Conservation (phyloP, 1,139 yeast species). For the Pichia sp. region DNA sequence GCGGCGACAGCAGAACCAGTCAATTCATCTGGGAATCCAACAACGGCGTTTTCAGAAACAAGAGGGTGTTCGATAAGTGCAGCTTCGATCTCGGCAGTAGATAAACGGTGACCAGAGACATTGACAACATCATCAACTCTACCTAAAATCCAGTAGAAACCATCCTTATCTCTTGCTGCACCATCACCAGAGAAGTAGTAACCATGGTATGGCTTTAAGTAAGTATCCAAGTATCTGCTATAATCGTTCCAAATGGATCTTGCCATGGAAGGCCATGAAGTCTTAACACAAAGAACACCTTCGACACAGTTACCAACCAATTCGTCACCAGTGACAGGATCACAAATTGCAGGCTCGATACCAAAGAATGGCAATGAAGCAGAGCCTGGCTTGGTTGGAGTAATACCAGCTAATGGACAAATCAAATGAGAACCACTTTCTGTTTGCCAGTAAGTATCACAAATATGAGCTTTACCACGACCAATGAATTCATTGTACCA, state of each 20-base stretch:
- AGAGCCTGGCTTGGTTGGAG: conserved; percentile 78
- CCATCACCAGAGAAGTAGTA: conserved; percentile 81
- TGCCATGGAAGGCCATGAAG: conserved; percentile 79
- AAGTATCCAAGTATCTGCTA: conserved; percentile 66
- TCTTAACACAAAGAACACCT: conserved; percentile 71
- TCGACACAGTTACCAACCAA: conserved; percentile 61
- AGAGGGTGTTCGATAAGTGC: conserved; percentile 68
- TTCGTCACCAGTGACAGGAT: conserved; percentile 71
- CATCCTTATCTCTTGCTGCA: conserved; percentile 76
- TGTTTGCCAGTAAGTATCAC: conserved; percentile 85
- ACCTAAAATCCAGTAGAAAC: conserved; percentile 78
- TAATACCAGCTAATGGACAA: conserved; percentile 68
- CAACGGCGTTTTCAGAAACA: conserved; percentile 79
- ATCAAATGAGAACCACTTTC: conserved; percentile 77
- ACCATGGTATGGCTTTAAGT: conserved; percentile 66
- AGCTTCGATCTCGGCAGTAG: conserved; percentile 82
- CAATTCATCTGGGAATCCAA: conserved; percentile 76
- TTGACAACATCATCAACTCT: conserved; percentile 83
- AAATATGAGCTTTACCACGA: conserved; percentile 67
- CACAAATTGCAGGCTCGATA: conserved; percentile 63
- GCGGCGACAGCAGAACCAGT: conserved; percentile 87
- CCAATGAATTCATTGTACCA: conserved; percentile 87
- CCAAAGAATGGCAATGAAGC: conserved; percentile 81
- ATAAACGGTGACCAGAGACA: conserved; percentile 76
- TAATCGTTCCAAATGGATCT: conserved; percentile 75